Evolutionary conservation across 306 rosid species (phyloP).

Genomic region (Casuarina glauca): DNA sequence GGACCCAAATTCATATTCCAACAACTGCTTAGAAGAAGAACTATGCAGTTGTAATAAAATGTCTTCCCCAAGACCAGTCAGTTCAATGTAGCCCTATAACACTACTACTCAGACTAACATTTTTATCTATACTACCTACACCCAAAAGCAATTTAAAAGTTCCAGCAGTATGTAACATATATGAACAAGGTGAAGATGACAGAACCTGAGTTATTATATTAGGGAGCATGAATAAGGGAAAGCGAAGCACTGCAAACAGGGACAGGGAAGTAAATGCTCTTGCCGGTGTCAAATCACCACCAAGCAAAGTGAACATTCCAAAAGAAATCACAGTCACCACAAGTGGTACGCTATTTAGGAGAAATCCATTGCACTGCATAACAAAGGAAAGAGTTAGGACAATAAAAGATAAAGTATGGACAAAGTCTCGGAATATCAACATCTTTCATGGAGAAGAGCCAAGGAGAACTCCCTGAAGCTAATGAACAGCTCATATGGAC

Average conservation of each 20-base stretch:
- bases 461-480: constrained; percentile 14
- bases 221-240: constrained; percentile 98
- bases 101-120: no score
- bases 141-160: not conserved
- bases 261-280: constrained; percentile 96
- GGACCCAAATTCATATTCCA: not conserved
- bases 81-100: no score
- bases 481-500: constrained; percentile 12
- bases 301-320: constrained; percentile 91
- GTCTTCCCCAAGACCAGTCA: not conserved
- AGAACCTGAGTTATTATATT: constrained; percentile 92
- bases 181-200: constrained; percentile 10
- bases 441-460: constrained; percentile 12
- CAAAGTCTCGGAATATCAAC: constrained; percentile 5
- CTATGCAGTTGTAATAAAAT: not conserved
- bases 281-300: constrained; percentile 91
- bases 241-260: constrained; percentile 91
- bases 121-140: no score
- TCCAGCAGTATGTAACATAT: not conserved
- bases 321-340: constrained; percentile 91
- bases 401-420: not conserved
- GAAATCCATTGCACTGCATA: constrained; percentile 77
- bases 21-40: not conserved
- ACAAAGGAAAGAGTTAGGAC: constrained; percentile 25
- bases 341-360: constrained; percentile 89